Conservation (phyloP, 2,329 filamentous ascomycete genomes). For the Venturiaceae sp. region DNA sequence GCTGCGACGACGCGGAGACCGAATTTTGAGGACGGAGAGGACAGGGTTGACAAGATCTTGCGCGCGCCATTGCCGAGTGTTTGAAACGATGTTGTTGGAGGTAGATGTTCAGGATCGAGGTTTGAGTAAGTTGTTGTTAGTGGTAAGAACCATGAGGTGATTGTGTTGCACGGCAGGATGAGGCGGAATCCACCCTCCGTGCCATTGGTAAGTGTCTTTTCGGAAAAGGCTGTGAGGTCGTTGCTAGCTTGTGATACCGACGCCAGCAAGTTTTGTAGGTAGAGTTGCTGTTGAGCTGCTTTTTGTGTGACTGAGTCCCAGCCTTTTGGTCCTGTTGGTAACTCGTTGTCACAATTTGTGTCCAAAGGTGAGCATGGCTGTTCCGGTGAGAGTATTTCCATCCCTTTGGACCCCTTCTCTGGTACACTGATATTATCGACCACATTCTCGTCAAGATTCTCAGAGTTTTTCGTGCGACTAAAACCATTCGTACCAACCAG, state of each 20-base stretch:
- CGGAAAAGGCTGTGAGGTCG: background rate
- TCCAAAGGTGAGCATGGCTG: no score
- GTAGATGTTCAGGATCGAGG: background rate
- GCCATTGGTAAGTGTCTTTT: no score
- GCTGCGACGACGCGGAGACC: background rate
- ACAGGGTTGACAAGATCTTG: background rate
- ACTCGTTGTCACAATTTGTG: no score
- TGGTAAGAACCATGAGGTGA: background rate
- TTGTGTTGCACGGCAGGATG: background rate
- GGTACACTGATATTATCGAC: background rate
- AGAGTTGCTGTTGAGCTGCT: background rate
- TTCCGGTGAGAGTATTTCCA: no score
- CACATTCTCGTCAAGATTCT: background rate
- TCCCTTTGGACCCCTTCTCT: background rate
- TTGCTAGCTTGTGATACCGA: background rate
- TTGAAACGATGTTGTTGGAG: background rate
- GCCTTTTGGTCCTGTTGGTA: no score
- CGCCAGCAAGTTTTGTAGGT: background rate
- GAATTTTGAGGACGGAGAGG: background rate
- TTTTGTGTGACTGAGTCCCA: background rate
- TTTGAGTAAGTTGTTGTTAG: background rate
- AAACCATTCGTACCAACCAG: background rate
- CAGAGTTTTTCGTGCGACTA: background rate
- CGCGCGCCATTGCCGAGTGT: background rate
- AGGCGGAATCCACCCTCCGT: background rate